Conservation (phyloP, 331 rosid species). For the Acacia concinna region DNA sequence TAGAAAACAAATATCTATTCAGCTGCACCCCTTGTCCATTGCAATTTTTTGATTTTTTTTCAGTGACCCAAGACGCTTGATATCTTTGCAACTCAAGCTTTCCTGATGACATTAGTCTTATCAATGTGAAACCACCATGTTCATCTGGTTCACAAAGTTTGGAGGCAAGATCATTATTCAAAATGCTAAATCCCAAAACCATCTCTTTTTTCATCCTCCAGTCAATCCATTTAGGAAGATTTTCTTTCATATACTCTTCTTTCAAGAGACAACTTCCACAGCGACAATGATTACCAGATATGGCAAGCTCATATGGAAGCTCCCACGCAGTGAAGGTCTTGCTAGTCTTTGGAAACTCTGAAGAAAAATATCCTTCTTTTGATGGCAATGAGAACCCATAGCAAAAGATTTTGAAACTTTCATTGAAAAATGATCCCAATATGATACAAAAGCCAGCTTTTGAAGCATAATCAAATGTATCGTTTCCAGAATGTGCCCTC, state of each 20-base stretch:
- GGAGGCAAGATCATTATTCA: neutral
- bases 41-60: neutral
- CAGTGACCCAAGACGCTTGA: neutral
- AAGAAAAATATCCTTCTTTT: neutral
- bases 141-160: neutral
- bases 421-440: neutral
- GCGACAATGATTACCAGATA: neutral
- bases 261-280: neutral
- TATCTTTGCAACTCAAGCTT: neutral
- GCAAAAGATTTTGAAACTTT: neutral
- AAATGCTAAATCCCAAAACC: neutral
- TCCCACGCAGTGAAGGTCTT: neutral
- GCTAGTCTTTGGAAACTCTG: neutral
- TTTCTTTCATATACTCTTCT: neutral
- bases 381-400: neutral
- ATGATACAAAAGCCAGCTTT: neutral
- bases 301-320: neutral
- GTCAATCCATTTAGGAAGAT: neutral
- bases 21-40: neutral
- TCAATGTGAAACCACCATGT: neutral
- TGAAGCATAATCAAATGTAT: neutral
- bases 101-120: neutral
- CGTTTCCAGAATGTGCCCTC: neutral
- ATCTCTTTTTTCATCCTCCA: neutral
- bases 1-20: neutral